phyloP scores from a whole-genome alignment of 495 filamentous ascomycete species.

The Apiosordaria backusii region DNA sequence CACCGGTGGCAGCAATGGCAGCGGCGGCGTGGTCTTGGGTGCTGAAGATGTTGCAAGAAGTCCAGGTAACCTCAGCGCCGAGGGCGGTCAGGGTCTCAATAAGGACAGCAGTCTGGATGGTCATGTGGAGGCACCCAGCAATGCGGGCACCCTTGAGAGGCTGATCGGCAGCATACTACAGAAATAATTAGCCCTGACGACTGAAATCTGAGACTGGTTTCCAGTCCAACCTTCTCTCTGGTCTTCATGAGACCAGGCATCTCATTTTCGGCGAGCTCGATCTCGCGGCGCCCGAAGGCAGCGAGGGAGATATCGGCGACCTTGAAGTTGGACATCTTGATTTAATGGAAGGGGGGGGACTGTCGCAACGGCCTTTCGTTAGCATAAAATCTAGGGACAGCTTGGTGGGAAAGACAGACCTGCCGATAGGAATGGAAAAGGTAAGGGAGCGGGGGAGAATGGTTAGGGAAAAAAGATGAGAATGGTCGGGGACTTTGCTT shows the following conservation, averaged over 20 bases:
- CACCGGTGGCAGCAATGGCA: constrained; percentile 89
- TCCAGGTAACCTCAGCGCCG: constrained; percentile 97
- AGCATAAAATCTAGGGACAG: neutral
- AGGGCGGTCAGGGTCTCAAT: constrained; percentile 94
- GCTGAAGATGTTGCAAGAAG: constrained; percentile 98
- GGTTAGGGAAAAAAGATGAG: neutral
- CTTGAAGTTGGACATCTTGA: constrained; percentile 78
- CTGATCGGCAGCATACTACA: constrained; percentile 88
- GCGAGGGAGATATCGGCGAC: constrained; percentile 97
- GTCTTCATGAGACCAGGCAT: constrained; percentile 89
- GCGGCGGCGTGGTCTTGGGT: constrained; percentile 98
- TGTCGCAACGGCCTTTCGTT: neutral
- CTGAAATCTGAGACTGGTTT: neutral
- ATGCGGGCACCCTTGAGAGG: constrained; percentile 85
- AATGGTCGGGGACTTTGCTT: constrained; percentile 2
- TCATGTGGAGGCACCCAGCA: constrained; percentile 99
- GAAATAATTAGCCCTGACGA: neutral
- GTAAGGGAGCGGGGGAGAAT: constrained; percentile 4
- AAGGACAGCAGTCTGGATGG: constrained; percentile 97
- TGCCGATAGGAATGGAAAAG: neutral
- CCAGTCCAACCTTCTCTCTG: neutral
- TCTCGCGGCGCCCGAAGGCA: constrained; percentile 98
- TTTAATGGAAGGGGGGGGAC: neutral
- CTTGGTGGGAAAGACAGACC: neutral
- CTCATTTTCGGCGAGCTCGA: constrained; percentile 97